Conservation (phyloP, 2,329 filamentous ascomycete genomes). For the Chaetomium sp. region DNA sequence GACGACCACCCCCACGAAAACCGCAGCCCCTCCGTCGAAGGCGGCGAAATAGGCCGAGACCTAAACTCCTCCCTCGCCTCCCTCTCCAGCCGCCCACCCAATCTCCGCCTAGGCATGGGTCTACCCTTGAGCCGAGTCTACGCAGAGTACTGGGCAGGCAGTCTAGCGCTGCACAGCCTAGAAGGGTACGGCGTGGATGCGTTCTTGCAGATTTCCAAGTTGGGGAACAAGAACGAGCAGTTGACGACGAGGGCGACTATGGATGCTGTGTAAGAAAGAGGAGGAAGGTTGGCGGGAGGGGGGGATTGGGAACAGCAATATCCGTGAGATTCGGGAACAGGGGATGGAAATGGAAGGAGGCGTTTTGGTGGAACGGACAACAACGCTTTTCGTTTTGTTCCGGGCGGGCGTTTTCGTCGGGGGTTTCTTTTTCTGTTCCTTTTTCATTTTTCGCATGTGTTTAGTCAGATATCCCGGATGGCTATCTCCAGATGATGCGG, state of each 20-base stretch:
- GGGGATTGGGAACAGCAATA: background rate
- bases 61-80: slow-evolving; percentile 63
- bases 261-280: slow-evolving; percentile 58
- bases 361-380: too few species aligned
- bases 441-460: background rate
- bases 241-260: slow-evolving; percentile 71
- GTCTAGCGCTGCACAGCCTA: slow-evolving; percentile 80
- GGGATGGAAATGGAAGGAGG: too few species aligned
- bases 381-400: background rate
- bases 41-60: slow-evolving; percentile 29
- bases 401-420: background rate
- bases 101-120: slow-evolving; percentile 85
- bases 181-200: slow-evolving; percentile 95
- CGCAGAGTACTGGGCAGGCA: slow-evolving; percentile 96
- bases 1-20: background rate
- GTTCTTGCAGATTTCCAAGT: slow-evolving; percentile 90
- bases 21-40: slow-evolving; percentile 27
- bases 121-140: slow-evolving; percentile 90
- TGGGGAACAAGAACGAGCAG: slow-evolving; percentile 98
- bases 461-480: too few species aligned
- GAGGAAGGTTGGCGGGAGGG: background rate
- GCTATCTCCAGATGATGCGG: too few species aligned
- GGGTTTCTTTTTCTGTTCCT: background rate
- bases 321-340: too few species aligned
- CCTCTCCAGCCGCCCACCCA: slow-evolving; percentile 74